Percentiles rank a stretch among this genome's conserved stretches.
Evolutionary conservation across 192 early-diverging fungal genomes (phyloP).

Genomic region (Backusella morwellensis): DNA sequence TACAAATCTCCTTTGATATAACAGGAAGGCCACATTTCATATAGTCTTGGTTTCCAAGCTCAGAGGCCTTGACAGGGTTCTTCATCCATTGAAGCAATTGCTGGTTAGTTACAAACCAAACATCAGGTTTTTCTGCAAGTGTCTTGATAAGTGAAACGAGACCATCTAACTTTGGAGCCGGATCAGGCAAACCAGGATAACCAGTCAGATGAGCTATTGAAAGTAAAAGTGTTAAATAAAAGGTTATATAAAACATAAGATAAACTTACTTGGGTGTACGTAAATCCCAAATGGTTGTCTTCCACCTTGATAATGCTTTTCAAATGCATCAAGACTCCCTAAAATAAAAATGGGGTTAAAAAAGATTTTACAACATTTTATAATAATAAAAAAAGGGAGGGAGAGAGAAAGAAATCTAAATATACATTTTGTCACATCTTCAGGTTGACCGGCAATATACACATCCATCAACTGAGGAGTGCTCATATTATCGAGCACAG

Average conservation of each 20-base stretch:
- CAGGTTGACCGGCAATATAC: conserved; percentile 37
- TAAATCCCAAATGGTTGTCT: conserved; percentile 50
- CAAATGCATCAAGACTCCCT: conserved; percentile 22
- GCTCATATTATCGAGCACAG: conserved; percentile 37
- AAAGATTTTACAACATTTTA: background rate
- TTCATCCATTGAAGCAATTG: conserved; percentile 71
- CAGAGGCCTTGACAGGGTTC: conserved; percentile 64
- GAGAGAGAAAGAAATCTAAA: conserved; percentile 14
- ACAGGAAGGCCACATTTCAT: conserved; percentile 58
- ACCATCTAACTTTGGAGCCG: conserved; percentile 16
- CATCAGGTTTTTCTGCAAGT: conserved; percentile 46
- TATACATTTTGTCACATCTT: conserved; percentile 36
- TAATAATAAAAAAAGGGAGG: background rate
- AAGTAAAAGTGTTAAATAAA: background rate
- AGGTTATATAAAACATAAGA: too few species aligned
- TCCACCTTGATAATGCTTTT: conserved; percentile 39
- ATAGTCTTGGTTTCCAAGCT: conserved; percentile 57
- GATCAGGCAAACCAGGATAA: conserved; percentile 21
- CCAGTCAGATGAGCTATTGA: conserved; percentile 35
- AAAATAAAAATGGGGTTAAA: conserved; percentile 7
- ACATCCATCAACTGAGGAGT: conserved; percentile 41
- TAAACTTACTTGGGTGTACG: conserved; percentile 33
- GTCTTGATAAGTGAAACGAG: conserved; percentile 48
- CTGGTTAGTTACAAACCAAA: conserved; percentile 65
- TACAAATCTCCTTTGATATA: conserved; percentile 61